These are phyloP conservation scores for Citrus medica DNA, from an alignment of 345 rosid genomes.

Conservation along the genomic window DNA sequence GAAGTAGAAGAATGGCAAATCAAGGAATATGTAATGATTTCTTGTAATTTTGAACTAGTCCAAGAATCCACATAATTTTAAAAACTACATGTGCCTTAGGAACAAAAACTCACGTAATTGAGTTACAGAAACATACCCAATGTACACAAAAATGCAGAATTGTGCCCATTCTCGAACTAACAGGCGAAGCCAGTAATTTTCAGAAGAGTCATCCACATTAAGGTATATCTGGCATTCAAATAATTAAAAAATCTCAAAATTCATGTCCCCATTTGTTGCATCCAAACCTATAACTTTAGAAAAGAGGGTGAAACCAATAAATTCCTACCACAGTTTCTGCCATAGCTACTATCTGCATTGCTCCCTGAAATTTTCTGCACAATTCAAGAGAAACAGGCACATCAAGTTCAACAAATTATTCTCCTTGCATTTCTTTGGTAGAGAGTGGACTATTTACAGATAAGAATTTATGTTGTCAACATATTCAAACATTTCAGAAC, in stretches of 20 bases:
- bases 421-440: neutral
- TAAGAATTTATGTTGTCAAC: neutral
- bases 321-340: constrained; percentile 75
- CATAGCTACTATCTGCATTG: constrained; percentile 88
- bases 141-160: constrained; percentile 75
- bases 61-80: neutral
- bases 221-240: constrained; percentile 55
- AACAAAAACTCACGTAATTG: neutral
- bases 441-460: neutral
- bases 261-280: neutral
- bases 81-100: neutral
- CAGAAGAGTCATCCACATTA: constrained; percentile 65
- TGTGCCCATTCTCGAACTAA: constrained; percentile 87
- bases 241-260: constrained; percentile 4
- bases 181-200: constrained; percentile 76
- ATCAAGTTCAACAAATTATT: neutral
- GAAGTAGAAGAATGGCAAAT: neutral
- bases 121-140: constrained; percentile 54
- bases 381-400: constrained; percentile 2
- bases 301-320: neutral
- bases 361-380: constrained; percentile 85
- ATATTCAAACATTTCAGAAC: neutral
- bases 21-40: neutral
- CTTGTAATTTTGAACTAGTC: neutral
- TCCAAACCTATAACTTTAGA: neutral